phyloP scores from a whole-genome alignment of 2,329 filamentous ascomycete genomes.

The Purpureocillium takamizusanense region DNA sequence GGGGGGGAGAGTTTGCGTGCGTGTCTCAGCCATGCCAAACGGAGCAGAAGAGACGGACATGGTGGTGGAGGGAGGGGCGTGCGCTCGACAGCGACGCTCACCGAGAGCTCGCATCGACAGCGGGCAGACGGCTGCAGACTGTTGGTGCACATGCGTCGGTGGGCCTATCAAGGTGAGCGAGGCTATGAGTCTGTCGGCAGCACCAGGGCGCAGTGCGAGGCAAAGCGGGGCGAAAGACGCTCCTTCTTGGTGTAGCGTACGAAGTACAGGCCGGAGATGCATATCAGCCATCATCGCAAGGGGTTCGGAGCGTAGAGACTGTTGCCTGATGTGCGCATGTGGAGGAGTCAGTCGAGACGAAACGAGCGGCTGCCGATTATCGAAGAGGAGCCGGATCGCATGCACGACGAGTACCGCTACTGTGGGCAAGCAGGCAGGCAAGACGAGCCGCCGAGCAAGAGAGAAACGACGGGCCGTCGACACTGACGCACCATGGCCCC shows the following conservation, averaged over 20 bases:
- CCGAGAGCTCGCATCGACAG: neutral
- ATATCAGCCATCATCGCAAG: too few relatives aligned
- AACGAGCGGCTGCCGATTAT: neutral
- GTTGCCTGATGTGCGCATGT: neutral
- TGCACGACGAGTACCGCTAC: neutral
- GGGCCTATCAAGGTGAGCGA: too few relatives aligned
- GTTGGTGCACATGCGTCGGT: too few relatives aligned
- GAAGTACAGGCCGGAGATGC: too few relatives aligned
- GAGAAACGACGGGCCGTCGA: neutral
- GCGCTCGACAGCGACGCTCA: neutral
- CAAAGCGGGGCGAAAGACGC: too few relatives aligned
- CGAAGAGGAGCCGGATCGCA: neutral
- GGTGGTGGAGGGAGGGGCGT: neutral
- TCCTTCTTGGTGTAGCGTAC: too few relatives aligned
- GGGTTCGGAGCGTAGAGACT: neutral
- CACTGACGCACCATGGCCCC: neutral
- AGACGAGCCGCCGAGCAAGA: neutral
- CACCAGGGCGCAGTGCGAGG: too few relatives aligned
- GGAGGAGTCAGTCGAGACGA: neutral
- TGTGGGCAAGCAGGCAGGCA: neutral
- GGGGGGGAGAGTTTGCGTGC: too few relatives aligned
- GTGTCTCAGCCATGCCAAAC: constrained; percentile 1
- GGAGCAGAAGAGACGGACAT: neutral
- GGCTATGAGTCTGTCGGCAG: too few relatives aligned
- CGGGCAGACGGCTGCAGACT: too few relatives aligned